phyloP scores from a whole-genome alignment of 1,284 basidiomycete species.

The Puccinia horiana region DNA sequence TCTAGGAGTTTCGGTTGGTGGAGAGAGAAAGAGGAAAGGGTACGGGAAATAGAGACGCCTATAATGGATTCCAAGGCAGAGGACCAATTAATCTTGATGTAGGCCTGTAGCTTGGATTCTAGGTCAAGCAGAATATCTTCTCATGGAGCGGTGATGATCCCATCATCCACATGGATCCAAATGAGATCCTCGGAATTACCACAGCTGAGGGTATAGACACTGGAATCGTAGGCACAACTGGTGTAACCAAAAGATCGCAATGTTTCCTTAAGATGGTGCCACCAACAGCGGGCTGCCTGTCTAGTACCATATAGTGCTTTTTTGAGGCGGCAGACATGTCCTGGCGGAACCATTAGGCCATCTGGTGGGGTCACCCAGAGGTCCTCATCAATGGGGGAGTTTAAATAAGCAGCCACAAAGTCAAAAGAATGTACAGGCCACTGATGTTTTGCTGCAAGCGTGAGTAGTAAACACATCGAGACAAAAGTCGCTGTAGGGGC shows the following conservation, averaged over 20 bases:
- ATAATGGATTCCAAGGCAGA: not conserved
- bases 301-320: slow-evolving; percentile 2
- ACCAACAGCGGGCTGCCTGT: too few relatives aligned
- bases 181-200: not conserved
- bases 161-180: slow-evolving; percentile 24
- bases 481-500: slow-evolving; percentile 3
- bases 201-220: not conserved
- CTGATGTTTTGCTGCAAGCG: not conserved
- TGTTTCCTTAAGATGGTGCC: not conserved
- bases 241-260: not conserved
- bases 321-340: not conserved
- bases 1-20: not conserved
- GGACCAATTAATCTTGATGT: not conserved
- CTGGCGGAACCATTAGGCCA: not conserved
- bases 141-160: not conserved
- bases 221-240: not conserved
- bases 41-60: not conserved
- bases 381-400: slow-evolving; percentile 5
- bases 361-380: not conserved
- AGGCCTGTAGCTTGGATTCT: not conserved
- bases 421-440: slow-evolving; percentile 17
- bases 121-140: not conserved
- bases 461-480: not conserved
- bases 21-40: not conserved
- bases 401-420: not conserved